Base-by-base conservation (phyloP, 1,139 yeast genomes). In the Saccharomyces pastorianus region DNA sequence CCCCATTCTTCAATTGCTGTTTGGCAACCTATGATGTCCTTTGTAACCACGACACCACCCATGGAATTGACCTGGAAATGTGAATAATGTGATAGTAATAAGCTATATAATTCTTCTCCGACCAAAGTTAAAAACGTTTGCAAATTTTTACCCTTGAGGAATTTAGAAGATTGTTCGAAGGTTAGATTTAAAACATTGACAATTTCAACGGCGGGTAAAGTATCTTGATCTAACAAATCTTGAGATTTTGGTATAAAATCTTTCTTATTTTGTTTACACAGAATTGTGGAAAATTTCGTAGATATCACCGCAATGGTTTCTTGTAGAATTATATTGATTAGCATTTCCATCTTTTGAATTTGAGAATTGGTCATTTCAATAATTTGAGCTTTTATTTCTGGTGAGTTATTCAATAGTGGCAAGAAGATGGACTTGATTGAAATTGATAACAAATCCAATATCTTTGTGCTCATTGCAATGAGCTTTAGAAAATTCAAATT, bases 41-140 rank as follows among this genome's bases (percentile, higher is more conserved):
- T 85, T 0, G 96, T 86, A n/a, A 88, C 78, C 17, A 86, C 81
- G 55, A 85, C 78, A 28, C 96, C 96, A 52, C 98, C 98, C 8
- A 84, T 80, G 2, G 90, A 83, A 62, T 82, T 88, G 56, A 90
- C 88, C 41, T 82, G 81, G 66, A 82, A 87, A 64, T 84, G 86
- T 59, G 85, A 84, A 65, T 85, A 84, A 67, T 91, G 97, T 31
- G 79, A 82, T 59, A 89, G 74, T 52, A 91, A 71, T 52, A 81
- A 75, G 48, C 78, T 77, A 62, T 86, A 76, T 51, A 88, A 76
- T 28, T 76, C 77, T 56, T 76, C 71, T 1, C 96, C 95, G 13
- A 88, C 73, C 56, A 81, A 83, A 17, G 73, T 71, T 55, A 87
- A 69, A 17, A 84, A 77, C 41, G 76, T 74, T 29, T 72, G 74